These are phyloP conservation scores for Microthlaspi erraticum DNA, from an alignment of 345 rosid species.

Conservation along the genomic window DNA sequence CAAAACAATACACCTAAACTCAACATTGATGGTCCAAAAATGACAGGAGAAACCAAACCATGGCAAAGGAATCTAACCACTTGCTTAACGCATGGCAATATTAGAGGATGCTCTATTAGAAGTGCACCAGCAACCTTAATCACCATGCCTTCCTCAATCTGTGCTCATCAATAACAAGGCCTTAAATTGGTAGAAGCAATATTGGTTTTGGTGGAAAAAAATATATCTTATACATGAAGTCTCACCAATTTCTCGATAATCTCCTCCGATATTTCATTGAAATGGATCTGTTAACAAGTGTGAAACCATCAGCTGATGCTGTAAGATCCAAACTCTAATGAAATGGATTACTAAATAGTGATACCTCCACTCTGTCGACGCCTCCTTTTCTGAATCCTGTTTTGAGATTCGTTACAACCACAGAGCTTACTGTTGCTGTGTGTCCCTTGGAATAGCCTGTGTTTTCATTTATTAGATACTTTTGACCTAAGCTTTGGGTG, in stretches of 20 bases:
- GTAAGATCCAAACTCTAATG: not conserved
- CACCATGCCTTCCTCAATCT: constrained; percentile 81
- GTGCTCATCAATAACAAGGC: constrained; percentile 24
- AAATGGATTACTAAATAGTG: not conserved
- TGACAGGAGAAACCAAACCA: not conserved
- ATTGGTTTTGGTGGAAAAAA: not conserved
- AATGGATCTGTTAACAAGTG: constrained; percentile 66
- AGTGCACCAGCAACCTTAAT: constrained; percentile 86
- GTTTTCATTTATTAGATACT: constrained; percentile 8
- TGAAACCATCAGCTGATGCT: constrained; percentile 8
- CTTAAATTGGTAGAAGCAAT: constrained; percentile 2
- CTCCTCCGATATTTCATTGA: constrained; percentile 84
- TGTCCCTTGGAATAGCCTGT: constrained; percentile 79
- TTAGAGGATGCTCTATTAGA: constrained; percentile 74
- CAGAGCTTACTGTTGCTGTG: constrained; percentile 84
- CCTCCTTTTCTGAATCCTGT: constrained; percentile 73
- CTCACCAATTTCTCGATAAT: constrained; percentile 80
- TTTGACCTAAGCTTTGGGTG: constrained; percentile 1
- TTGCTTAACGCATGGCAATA: constrained; percentile 68
- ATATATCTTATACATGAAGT: not conserved
- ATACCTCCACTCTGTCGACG: constrained; percentile 86
- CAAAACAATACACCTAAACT: not conserved
- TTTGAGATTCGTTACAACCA: constrained; percentile 76
- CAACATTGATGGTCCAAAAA: constrained; percentile 22
- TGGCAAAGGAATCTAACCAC: constrained; percentile 60